A percentile compares a stretch with the other conserved stretches of the same genome.
phyloP scores from a whole-genome alignment of 2,329 filamentous ascomycete species.

The Pseudonectria foliicola region DNA sequence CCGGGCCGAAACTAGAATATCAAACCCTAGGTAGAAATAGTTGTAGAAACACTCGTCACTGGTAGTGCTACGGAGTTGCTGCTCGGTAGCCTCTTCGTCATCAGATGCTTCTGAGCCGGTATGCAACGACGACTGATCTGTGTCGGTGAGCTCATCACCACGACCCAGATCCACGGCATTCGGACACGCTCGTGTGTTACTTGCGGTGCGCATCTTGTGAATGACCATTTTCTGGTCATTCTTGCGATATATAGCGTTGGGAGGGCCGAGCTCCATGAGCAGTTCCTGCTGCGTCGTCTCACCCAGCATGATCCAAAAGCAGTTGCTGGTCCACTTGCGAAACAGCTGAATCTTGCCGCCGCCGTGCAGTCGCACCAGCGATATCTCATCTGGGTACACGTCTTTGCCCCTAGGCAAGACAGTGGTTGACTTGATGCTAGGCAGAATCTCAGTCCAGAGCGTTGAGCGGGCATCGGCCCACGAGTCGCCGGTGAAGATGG shows the following conservation, averaged over 20 bases:
- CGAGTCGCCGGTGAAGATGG: slow-evolving; percentile 81
- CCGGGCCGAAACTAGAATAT: slow-evolving; percentile 80
- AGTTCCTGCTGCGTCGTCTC: slow-evolving; percentile 90
- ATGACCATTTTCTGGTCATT: slow-evolving; percentile 85
- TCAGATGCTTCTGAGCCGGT: slow-evolving; percentile 62
- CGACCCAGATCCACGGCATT: slow-evolving; percentile 36
- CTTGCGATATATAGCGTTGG: slow-evolving; percentile 89
- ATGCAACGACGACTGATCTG: slow-evolving; percentile 67
- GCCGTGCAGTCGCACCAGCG: slow-evolving; percentile 69
- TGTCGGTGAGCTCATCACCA: slow-evolving; percentile 58
- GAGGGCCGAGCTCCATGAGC: slow-evolving; percentile 82
- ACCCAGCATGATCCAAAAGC: slow-evolving; percentile 68
- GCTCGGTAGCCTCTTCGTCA: slow-evolving; percentile 51
- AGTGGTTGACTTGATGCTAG: slow-evolving; percentile 65
- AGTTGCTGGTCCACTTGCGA: slow-evolving; percentile 59
- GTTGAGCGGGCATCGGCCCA: slow-evolving; percentile 77
- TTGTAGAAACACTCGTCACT: slow-evolving; percentile 87
- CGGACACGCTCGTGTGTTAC: slow-evolving; percentile 42
- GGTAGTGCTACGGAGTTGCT: slow-evolving; percentile 45
- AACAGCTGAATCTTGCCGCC: slow-evolving; percentile 72
- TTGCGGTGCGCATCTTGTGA: slow-evolving; percentile 56
- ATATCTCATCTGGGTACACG: slow-evolving; percentile 80
- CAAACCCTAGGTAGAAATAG: slow-evolving; percentile 93
- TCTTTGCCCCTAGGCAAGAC: slow-evolving; percentile 67
- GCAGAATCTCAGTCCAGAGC: slow-evolving; percentile 68